Evolutionary conservation across 129 eudicot species (phyloP).

Genomic region (Pulicaria dysenterica): DNA sequence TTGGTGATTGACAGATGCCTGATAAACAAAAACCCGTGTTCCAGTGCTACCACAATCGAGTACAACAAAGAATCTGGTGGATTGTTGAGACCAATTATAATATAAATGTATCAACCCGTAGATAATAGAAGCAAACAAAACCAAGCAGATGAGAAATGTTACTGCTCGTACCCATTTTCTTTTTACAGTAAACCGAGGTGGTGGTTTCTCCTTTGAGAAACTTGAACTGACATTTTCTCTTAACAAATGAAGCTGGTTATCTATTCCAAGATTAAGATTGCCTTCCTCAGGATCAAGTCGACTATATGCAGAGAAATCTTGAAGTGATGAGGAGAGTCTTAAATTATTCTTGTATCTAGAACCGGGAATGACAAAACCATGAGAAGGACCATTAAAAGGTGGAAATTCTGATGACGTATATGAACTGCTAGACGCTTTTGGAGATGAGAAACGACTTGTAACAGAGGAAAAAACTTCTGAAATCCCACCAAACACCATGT

Average conservation of each 20-base stretch:
- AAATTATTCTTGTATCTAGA: conserved; percentile 54
- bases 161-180: conserved; percentile 61
- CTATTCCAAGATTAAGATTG: conserved; percentile 35
- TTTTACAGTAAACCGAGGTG: conserved; percentile 44
- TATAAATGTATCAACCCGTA: conserved; percentile 45
- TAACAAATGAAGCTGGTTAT: conserved; percentile 41
- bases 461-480: conserved; percentile 57
- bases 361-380: conserved; percentile 43
- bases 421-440: conserved; percentile 49
- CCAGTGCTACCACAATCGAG: conserved; percentile 99
- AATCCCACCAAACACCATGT: conserved; percentile 65
- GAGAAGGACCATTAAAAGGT: conserved; percentile 58
- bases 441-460: conserved; percentile 45
- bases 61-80: conserved; percentile 75
- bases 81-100: conserved; percentile 57
- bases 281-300: conserved; percentile 70
- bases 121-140: conserved; percentile 51
- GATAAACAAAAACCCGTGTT: conserved; percentile 83
- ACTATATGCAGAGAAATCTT: conserved; percentile 78
- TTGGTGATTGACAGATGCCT: conserved; percentile 62
- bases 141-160: conserved; percentile 51
- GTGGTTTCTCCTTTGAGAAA: conserved; percentile 71
- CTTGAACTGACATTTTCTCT: conserved; percentile 56
- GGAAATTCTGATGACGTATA: conserved; percentile 59
- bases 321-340: conserved; percentile 84